Evolutionary conservation across 1,284 basidiomycete species (phyloP).

Genomic region (Inonotus obliquus): DNA sequence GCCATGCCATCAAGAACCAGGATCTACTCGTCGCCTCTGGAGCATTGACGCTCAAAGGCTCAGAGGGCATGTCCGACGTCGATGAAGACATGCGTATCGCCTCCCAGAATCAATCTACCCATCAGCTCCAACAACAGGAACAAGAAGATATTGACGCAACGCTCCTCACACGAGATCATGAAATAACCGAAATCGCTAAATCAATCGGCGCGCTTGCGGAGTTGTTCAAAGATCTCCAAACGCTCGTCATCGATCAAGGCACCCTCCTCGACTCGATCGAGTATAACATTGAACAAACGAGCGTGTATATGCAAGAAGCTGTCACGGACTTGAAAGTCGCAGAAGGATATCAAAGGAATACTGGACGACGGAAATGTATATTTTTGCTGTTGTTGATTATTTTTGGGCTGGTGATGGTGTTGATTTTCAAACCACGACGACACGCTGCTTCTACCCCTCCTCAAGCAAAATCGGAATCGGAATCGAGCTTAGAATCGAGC

Average conservation of each 20-base stretch:
- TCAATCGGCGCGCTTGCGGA: slow-evolving; percentile 91
- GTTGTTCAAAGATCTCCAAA: slow-evolving; percentile 92
- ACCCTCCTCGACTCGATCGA: slow-evolving; percentile 95
- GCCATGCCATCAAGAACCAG: slow-evolving; percentile 92
- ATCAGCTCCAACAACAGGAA: background rate
- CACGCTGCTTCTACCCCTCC: slow-evolving; percentile 19
- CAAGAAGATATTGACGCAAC: slow-evolving; percentile 29
- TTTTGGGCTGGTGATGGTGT: slow-evolving; percentile 73
- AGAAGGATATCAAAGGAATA: slow-evolving; percentile 87
- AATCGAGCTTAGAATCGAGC: background rate
- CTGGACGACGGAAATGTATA: slow-evolving; percentile 89
- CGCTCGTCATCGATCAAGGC: slow-evolving; percentile 96
- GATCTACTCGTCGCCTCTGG: slow-evolving; percentile 85
- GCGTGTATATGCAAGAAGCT: slow-evolving; percentile 76
- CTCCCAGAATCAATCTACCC: slow-evolving; percentile 24
- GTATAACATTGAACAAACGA: slow-evolving; percentile 95
- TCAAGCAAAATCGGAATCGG: background rate
- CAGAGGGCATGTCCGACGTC: slow-evolving; percentile 74
- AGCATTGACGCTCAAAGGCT: slow-evolving; percentile 73
- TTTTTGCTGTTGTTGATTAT: slow-evolving; percentile 89
- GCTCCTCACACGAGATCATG: slow-evolving; percentile 65
- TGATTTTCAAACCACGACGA: slow-evolving; percentile 77
- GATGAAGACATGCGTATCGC: slow-evolving; percentile 83
- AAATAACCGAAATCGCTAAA: slow-evolving; percentile 88
- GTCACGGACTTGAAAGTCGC: slow-evolving; percentile 84